phyloP scores from a whole-genome alignment of 2,329 filamentous ascomycete genomes.

The Byssochlamys sp. region DNA sequence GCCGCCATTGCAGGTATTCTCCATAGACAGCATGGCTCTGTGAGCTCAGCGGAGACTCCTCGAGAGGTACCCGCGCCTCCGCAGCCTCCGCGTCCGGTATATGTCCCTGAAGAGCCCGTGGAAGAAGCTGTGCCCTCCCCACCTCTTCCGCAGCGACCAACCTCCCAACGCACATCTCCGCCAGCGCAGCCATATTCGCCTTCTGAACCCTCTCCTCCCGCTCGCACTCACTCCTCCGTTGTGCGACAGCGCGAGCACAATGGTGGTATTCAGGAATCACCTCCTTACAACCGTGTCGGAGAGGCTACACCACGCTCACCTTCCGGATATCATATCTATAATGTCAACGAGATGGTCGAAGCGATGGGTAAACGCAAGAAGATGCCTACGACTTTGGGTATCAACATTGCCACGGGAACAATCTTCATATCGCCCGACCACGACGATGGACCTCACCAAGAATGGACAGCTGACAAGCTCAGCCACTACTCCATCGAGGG shows the following conservation, averaged over 20 bases:
- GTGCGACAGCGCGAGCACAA: slow-evolving; percentile 30
- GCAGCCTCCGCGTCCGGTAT: slow-evolving; percentile 37
- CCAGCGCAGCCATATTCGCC: slow-evolving; percentile 51
- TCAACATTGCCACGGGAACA: slow-evolving; percentile 76
- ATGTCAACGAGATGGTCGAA: slow-evolving; percentile 95
- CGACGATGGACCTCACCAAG: slow-evolving; percentile 72
- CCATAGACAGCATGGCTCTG: slow-evolving; percentile 29
- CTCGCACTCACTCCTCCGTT: slow-evolving; percentile 15
- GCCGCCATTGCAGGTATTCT: slow-evolving; percentile 47
- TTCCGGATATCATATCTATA: slow-evolving; percentile 85
- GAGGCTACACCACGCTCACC: slow-evolving; percentile 50
- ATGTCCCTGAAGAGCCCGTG: slow-evolving; percentile 56
- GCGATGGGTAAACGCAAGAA: slow-evolving; percentile 95
- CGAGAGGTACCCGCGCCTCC: slow-evolving; percentile 27
- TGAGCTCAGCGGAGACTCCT: slow-evolving; percentile 18
- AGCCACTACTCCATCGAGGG: slow-evolving; percentile 97
- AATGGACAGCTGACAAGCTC: slow-evolving; percentile 90
- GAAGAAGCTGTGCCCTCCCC: slow-evolving; percentile 51
- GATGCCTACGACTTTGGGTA: slow-evolving; percentile 92
- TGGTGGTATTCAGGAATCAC: slow-evolving; percentile 40
- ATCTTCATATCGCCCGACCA: slow-evolving; percentile 83
- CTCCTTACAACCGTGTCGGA: slow-evolving; percentile 45
- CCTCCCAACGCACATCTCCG: slow-evolving; percentile 46
- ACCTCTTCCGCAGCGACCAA: slow-evolving; percentile 54
- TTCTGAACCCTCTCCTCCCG: slow-evolving; percentile 44